Evolutionary conservation across 352 stramenopile genomes (phyloP), one percentile per base, ranked within the genome.

Genomic region (Globisporangium nunn): DNA sequence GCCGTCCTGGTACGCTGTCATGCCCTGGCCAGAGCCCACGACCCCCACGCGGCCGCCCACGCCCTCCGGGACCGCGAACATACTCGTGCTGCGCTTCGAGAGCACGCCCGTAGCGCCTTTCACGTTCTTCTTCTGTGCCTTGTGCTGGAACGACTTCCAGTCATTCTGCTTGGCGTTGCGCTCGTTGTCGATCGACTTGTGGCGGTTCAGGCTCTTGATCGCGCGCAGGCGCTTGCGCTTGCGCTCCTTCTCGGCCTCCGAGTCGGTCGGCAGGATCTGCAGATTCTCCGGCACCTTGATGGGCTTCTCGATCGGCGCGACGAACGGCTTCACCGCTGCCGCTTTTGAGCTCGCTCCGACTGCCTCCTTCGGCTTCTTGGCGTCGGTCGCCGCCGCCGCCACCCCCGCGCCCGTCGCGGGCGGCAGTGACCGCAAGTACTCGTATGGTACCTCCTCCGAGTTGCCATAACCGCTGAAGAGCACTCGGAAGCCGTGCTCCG

Each of bases 401-500:
- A 23, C 23, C 23, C 23, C 23, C 23, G 23, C 23, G 1, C 23
- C 23, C 23, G 23, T 23, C 23, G 23, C 23, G 23, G 23, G 49
- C 15, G 50, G 33, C 30, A 74, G 3, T 14, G 68, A 61, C 7
- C 64, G 74, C 57, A 97, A 63, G 73, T 96, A 97, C 68, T 95
- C 85, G 46, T 87, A 90, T 28, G 88, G 88, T 40, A 97, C 84
- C 65, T 96, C 88, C 60, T 96, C 88, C 47, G 75, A 82, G 68
- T 96, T 96, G 56, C 86, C 86, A 59, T 96, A 97, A 45, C 81
- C 75, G 14, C 88, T 77, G 59, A 95, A 97, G n/a, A 91, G 62
- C 51, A 96, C 81, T 33, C 85, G 84, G 61, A 89, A 93, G 1
- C 88, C 88, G 50, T 87, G 54, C 1, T 61, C 50, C 6, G 87